These are phyloP conservation scores for Trichoderma cornu-damae DNA, from an alignment of 2,329 filamentous ascomycete genomes.

Conservation along the genomic window DNA sequence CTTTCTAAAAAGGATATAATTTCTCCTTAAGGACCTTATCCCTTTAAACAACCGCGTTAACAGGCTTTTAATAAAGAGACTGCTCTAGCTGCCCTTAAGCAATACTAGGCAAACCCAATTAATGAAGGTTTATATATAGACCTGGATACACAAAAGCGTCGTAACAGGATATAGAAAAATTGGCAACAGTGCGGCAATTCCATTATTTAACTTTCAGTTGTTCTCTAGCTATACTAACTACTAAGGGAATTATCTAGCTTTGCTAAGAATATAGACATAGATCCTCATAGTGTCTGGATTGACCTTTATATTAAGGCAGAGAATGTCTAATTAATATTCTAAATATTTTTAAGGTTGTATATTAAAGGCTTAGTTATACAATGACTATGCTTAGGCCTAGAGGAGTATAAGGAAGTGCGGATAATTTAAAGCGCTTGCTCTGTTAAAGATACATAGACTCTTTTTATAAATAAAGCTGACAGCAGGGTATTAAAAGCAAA, in stretches of 20 bases:
- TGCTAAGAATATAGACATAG: neutral
- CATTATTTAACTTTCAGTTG: neutral
- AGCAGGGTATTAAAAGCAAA: neutral
- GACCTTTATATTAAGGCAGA: slow-evolving; percentile 2
- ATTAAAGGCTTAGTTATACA: neutral
- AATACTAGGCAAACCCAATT: slow-evolving; percentile 5
- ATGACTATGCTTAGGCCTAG: slow-evolving; percentile 10
- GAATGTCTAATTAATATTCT: neutral
- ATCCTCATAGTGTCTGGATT: neutral
- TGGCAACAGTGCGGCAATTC: slow-evolving; percentile 5
- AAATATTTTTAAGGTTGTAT: slow-evolving; percentile 4
- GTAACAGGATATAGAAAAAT: slow-evolving; percentile 6
- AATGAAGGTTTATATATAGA: slow-evolving; percentile 2
- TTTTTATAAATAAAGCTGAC: slow-evolving; percentile 3
- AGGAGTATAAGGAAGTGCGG: slow-evolving; percentile 12
- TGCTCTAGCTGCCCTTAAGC: neutral
- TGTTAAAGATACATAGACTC: slow-evolving; percentile 2
- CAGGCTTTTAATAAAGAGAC: slow-evolving; percentile 2
- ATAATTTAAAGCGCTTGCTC: slow-evolving; percentile 1
- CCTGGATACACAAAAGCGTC: slow-evolving; percentile 6
- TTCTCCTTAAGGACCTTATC: neutral
- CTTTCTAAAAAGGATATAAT: neutral
- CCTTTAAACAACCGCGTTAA: slow-evolving; percentile 1
- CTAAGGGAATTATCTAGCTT: neutral
- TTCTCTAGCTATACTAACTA: neutral